Evolutionary conservation across 2,329 filamentous ascomycete species (phyloP).

Genomic region (Ilyonectria sp.): DNA sequence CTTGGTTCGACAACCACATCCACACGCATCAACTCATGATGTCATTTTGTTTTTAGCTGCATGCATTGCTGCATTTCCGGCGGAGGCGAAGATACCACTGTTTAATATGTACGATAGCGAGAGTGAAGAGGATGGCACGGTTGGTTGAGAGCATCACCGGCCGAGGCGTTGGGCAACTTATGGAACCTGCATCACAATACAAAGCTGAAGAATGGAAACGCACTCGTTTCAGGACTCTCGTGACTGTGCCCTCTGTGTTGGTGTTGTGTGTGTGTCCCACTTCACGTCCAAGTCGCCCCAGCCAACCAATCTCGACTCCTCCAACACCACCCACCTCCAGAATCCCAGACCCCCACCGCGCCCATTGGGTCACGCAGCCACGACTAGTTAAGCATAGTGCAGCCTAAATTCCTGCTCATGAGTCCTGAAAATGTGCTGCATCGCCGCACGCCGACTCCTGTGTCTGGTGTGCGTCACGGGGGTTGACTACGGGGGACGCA

Average conservation of each 20-base stretch:
- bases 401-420: neutral
- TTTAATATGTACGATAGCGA: constrained; percentile 33
- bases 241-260: constrained; percentile 13
- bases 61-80: constrained; percentile 5
- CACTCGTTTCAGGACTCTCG: constrained; percentile 11
- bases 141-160: constrained; percentile 29
- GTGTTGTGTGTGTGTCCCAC: constrained; percentile 5
- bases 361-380: constrained; percentile 26
- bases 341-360: constrained; percentile 20
- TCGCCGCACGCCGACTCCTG: no score
- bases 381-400: neutral
- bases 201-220: neutral
- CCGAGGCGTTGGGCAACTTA: neutral
- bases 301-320: constrained; percentile 26
- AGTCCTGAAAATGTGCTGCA: neutral
- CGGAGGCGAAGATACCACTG: constrained; percentile 26
- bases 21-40: constrained; percentile 1
- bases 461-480: constrained; percentile 23
- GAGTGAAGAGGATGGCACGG: constrained; percentile 23
- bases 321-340: constrained; percentile 13
- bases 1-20: neutral
- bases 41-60: constrained; percentile 6
- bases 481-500: constrained; percentile 1
- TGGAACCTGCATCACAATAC: neutral
- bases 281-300: neutral